These are phyloP conservation scores for Gonium pectorale DNA, from an alignment of 139 green algal genomes.

Conservation along the genomic window DNA sequence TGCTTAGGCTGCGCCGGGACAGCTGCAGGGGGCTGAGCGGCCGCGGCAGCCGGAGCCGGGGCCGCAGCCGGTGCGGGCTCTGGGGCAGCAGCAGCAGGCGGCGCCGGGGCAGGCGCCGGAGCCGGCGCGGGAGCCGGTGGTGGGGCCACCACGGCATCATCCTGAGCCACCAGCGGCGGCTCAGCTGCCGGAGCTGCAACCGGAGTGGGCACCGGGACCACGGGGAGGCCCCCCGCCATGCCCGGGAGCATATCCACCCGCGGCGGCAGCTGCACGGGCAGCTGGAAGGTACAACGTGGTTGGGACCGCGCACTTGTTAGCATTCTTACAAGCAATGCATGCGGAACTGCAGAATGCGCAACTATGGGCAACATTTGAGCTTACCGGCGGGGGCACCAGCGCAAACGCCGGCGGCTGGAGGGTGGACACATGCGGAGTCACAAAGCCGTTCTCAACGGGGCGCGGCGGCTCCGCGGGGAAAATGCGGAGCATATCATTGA, in stretches of 20 bases:
- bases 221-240: background rate
- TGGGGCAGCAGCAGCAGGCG: background rate
- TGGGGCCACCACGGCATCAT: constrained; percentile 2
- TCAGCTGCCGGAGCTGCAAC: background rate
- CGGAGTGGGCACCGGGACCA: background rate
- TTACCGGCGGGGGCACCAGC: background rate
- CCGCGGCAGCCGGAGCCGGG: background rate
- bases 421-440: constrained; percentile 7
- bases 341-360: too few species aligned
- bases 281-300: background rate
- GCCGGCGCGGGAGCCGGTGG: background rate
- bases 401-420: background rate
- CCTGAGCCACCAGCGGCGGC: background rate
- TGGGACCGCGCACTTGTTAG: constrained; percentile 14
- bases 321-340: too few species aligned
- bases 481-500: constrained; percentile 91
- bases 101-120: background rate
- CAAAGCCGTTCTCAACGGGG: constrained; percentile 34
- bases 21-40: background rate
- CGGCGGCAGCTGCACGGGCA: constrained; percentile 2
- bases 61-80: constrained; percentile 6
- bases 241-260: background rate
- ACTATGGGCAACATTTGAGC: background rate
- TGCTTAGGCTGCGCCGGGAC: constrained; percentile 17
- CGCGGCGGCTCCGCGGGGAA: constrained; percentile 56